Evolutionary conservation across 1,284 basidiomycete genomes (phyloP).

Genomic region (Cryptococcus jaspeensis): DNA sequence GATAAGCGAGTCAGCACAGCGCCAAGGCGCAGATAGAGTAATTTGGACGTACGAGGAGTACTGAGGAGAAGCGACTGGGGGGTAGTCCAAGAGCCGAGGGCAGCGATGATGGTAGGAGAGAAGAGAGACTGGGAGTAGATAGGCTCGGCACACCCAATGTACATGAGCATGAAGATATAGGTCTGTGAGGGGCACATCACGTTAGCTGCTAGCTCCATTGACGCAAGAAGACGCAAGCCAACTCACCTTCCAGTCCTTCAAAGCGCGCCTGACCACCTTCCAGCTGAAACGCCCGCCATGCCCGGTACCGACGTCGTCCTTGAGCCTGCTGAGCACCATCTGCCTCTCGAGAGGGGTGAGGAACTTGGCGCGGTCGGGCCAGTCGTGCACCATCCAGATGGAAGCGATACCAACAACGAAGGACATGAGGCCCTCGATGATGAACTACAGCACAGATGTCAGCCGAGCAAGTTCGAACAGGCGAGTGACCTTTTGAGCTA

Average conservation of each 20-base stretch:
- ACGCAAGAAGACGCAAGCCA: background rate
- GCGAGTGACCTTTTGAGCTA: constrained; percentile 23
- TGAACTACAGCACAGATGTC: constrained; percentile 32
- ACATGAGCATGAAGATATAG: constrained; percentile 40
- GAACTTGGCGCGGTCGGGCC: constrained; percentile 52
- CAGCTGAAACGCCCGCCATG: constrained; percentile 42
- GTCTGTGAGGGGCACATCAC: constrained; percentile 3
- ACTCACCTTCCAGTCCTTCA: constrained; percentile 46
- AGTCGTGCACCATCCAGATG: constrained; percentile 52
- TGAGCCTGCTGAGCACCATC: constrained; percentile 47
- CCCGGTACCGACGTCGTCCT: constrained; percentile 48
- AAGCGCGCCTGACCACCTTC: constrained; percentile 36
- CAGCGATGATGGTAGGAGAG: constrained; percentile 51
- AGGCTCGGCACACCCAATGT: constrained; percentile 49
- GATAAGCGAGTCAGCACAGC: background rate
- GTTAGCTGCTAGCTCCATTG: background rate
- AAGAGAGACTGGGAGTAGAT: constrained; percentile 49
- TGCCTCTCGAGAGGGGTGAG: constrained; percentile 49
- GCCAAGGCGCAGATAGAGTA: constrained; percentile 8
- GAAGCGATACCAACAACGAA: constrained; percentile 45
- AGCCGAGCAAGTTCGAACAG: constrained; percentile 2
- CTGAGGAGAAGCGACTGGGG: constrained; percentile 51
- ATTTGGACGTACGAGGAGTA: constrained; percentile 42
- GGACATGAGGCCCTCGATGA: constrained; percentile 53
- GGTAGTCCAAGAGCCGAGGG: constrained; percentile 49